phyloP scores from a whole-genome alignment of 257 asterid species.

The Paraleonurus japonicus region DNA sequence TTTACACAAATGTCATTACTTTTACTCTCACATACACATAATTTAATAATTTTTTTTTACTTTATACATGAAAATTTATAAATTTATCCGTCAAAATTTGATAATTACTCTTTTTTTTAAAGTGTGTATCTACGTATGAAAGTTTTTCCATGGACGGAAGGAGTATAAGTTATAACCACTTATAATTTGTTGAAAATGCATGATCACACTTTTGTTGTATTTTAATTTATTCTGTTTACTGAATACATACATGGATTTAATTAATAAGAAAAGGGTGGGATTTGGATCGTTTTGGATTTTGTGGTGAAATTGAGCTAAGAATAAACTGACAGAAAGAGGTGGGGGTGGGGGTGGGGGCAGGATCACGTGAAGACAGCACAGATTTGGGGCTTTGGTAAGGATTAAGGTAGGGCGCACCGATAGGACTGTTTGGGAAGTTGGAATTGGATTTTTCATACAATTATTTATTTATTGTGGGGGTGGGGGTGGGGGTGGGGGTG shows the following conservation, averaged over 20 bases:
- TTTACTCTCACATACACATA: no score
- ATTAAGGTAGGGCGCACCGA: constrained; percentile 39
- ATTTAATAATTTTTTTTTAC: no score
- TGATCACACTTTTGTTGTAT: not conserved
- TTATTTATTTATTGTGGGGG: constrained; percentile 16
- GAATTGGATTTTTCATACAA: not conserved
- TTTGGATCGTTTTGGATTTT: not conserved
- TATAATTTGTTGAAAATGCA: no score
- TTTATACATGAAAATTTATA: no score
- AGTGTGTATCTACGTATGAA: no score
- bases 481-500: no score
- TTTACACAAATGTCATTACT: no score
- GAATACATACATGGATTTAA: not conserved
- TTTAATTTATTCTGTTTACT: not conserved
- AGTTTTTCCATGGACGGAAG: no score
- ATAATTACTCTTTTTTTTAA: no score
- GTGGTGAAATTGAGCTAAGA: not conserved
- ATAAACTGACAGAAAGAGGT: not conserved
- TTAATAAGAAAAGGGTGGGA: not conserved
- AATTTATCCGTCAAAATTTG: no score
- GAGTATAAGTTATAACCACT: no score
- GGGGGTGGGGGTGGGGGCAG: constrained; percentile 18
- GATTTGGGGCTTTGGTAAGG: constrained; percentile 31
- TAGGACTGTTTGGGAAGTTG: constrained; percentile 36
- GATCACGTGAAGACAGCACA: constrained; percentile 49